These are phyloP conservation scores for Plantago ovata DNA, from an alignment of 257 asterid genomes.

Conservation along the genomic window DNA sequence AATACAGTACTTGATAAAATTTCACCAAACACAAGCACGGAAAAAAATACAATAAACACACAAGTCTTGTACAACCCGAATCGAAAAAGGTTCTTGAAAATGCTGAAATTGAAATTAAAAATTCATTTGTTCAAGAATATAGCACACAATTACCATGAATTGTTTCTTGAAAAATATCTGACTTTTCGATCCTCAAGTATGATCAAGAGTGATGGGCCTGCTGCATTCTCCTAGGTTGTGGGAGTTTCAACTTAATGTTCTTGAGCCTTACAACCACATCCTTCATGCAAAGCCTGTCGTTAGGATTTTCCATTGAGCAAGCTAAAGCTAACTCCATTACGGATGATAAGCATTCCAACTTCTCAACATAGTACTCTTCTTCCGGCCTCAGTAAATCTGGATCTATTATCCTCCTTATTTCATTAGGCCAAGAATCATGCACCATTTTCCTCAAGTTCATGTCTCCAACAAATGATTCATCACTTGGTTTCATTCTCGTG, in stretches of 20 bases:
- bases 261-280: conserved; percentile 16
- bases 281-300: conserved; percentile 17
- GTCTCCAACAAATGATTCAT: conserved; percentile 13
- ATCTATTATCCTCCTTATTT: conserved; percentile 17
- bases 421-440: conserved; percentile 15
- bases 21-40: too few relatives aligned
- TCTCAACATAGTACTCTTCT: conserved; percentile 7
- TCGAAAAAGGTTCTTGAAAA: too few relatives aligned
- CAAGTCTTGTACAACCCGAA: too few relatives aligned
- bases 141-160: too few relatives aligned
- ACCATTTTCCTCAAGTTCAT: conserved; percentile 22
- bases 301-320: conserved; percentile 17
- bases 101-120: too few relatives aligned
- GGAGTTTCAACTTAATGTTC: conserved; percentile 6
- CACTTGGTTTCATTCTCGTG: conserved; percentile 17
- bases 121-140: too few relatives aligned
- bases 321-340: conserved; percentile 30
- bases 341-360: conserved; percentile 17
- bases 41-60: too few relatives aligned
- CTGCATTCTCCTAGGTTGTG: too few relatives aligned
- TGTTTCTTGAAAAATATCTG: too few relatives aligned
- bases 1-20: too few relatives aligned
- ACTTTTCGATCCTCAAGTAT: too few relatives aligned
- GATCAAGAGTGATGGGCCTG: too few relatives aligned
- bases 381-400: conserved; percentile 14